Evolutionary conservation across 768 basidiomycete genomes (phyloP).

Genomic region (Mycena albidolilacea): DNA sequence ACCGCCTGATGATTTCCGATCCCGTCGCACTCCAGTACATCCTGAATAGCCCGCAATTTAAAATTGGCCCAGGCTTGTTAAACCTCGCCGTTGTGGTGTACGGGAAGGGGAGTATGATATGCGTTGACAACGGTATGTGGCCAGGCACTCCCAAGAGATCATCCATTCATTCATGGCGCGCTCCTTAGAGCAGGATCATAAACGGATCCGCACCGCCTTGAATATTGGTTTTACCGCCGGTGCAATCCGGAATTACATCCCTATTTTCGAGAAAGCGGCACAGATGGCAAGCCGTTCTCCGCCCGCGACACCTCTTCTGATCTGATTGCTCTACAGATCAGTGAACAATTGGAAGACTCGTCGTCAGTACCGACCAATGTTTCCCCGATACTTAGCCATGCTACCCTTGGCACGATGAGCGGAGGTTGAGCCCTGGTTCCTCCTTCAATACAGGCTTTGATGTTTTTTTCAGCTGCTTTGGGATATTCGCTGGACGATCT

Average conservation of each 20-base stretch:
- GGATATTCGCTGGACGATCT: conserved; percentile 18
- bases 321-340: not conserved
- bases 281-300: not conserved
- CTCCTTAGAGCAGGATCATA: not conserved
- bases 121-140: not conserved
- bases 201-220: no score
- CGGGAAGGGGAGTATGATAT: not conserved
- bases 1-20: conserved; percentile 28
- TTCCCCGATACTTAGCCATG: not conserved
- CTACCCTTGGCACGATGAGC: not conserved
- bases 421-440: conserved; percentile 1
- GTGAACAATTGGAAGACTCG: conserved; percentile 2
- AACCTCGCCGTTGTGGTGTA: not conserved
- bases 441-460: not conserved
- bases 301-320: no score
- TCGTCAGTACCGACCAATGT: not conserved
- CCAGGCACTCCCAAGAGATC: no score
- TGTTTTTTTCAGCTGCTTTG: not conserved
- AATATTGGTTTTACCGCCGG: conserved; percentile 16
- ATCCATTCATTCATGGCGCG: not conserved
- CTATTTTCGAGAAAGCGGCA: not conserved
- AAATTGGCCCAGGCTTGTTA: not conserved
- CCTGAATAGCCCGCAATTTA: conserved; percentile 14
- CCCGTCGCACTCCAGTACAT: conserved; percentile 12
- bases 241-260: conserved; percentile 9